Evolutionary conservation across 176 grass and related monocot species (phyloP).

Genomic region (Oryza coarctata): DNA sequence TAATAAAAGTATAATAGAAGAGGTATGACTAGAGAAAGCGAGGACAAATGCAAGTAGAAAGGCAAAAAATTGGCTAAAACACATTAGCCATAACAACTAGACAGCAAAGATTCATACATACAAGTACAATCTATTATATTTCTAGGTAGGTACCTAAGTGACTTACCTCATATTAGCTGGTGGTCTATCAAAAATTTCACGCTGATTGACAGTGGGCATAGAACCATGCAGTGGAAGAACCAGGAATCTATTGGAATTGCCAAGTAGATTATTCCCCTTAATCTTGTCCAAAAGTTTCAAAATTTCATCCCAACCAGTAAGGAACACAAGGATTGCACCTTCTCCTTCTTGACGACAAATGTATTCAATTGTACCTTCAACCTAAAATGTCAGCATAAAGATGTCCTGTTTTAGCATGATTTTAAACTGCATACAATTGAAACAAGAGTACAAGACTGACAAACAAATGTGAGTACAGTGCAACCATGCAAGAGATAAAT

Average conservation of each 20-base stretch:
- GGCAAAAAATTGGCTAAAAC: neutral
- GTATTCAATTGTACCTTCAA: constrained; percentile 85
- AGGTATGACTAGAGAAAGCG: neutral
- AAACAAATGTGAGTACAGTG: neutral
- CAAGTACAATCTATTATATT: constrained; percentile 17
- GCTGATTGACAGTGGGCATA: constrained; percentile 93
- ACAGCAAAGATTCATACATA: neutral
- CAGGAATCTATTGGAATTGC: constrained; percentile 71
- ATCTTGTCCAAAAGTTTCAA: constrained; percentile 89
- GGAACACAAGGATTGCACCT: constrained; percentile 94
- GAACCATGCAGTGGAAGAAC: constrained; percentile 93
- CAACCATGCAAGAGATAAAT: neutral
- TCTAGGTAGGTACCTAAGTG: neutral
- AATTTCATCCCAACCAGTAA: constrained; percentile 99
- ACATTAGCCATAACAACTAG: neutral
- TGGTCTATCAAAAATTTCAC: constrained; percentile 96
- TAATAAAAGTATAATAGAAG: neutral
- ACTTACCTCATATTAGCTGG: constrained; percentile 69
- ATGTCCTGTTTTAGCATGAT: neutral
- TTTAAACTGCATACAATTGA: neutral
- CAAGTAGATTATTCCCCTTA: constrained; percentile 72
- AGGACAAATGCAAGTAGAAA: neutral
- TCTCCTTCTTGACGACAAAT: constrained; percentile 80
- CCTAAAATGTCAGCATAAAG: constrained; percentile 50
- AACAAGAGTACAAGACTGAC: neutral